Percentiles rank a stretch among this genome's conserved stretches.
Conservation (phyloP, 352 stramenopile genomes). For the Phytophthora constricta region DNA sequence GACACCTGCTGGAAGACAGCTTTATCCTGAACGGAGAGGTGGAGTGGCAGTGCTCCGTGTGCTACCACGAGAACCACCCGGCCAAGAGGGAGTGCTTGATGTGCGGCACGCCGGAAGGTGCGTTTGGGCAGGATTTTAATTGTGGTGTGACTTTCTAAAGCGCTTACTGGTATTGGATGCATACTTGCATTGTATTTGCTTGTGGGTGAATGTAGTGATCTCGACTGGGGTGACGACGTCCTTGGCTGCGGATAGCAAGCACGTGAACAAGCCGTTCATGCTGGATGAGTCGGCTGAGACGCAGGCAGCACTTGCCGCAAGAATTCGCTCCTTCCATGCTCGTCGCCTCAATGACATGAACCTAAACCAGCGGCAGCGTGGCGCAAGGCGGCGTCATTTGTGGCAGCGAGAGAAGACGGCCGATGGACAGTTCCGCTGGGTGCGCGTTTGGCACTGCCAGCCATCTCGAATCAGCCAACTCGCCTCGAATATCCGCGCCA, state of each 20-base stretch:
- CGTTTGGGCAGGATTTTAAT: background rate
- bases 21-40: constrained; percentile 71
- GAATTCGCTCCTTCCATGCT: constrained; percentile 83
- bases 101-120: constrained; percentile 81
- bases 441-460: constrained; percentile 71
- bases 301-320: constrained; percentile 51
- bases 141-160: background rate
- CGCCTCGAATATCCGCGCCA: constrained; percentile 37
- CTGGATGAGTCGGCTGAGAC: constrained; percentile 34
- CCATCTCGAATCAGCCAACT: constrained; percentile 73
- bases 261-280: constrained; percentile 36
- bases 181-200: background rate
- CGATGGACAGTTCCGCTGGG: constrained; percentile 82
- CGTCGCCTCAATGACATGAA: constrained; percentile 83
- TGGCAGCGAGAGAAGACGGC: constrained; percentile 80
- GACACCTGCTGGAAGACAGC: constrained; percentile 82
- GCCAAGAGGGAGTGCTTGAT: constrained; percentile 84
- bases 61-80: constrained; percentile 87
- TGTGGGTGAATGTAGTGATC: constrained; percentile 64
- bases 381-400: constrained; percentile 70
- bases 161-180: constrained; percentile 3
- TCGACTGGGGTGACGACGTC: constrained; percentile 61
- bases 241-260: constrained; percentile 18
- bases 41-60: constrained; percentile 86
- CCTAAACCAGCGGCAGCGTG: constrained; percentile 78